Evolutionary conservation across 495 filamentous ascomycete genomes (phyloP).

Genomic region (Penicillium paradoxum): DNA sequence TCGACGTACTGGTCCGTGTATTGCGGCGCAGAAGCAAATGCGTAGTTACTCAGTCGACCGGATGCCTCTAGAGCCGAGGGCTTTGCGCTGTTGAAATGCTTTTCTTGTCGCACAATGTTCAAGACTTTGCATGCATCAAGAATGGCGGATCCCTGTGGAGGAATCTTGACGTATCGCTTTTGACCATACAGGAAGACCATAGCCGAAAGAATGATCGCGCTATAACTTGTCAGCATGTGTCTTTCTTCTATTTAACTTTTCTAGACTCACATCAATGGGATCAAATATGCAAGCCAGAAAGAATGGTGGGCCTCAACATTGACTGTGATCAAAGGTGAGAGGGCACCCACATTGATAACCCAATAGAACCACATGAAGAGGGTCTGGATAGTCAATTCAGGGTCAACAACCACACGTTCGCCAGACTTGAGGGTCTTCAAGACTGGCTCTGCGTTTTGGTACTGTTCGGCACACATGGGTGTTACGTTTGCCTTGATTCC

Average conservation of each 20-base stretch:
- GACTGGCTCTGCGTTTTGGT: conserved; percentile 29
- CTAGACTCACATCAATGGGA: conserved; percentile 24
- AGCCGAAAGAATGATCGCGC: conserved; percentile 13
- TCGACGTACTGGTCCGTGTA: conserved; percentile 45
- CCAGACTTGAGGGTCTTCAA: conserved; percentile 42
- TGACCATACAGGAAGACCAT: conserved; percentile 8
- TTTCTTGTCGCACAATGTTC: conserved; percentile 16
- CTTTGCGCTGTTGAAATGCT: conserved; percentile 20
- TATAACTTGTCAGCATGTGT: not conserved
- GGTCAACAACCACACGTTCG: conserved; percentile 59
- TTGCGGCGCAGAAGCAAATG: not conserved
- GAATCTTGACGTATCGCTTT: conserved; percentile 30
- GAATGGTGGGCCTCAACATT: conserved; percentile 35
- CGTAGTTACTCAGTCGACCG: conserved; percentile 4
- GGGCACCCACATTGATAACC: conserved; percentile 31
- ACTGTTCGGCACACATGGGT: conserved; percentile 45
- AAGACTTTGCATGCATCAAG: conserved; percentile 36
- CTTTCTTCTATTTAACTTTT: not conserved
- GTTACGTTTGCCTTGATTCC: conserved; percentile 57
- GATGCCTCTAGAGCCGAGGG: conserved; percentile 12
- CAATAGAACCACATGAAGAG: conserved; percentile 33
- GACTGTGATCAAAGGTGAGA: conserved; percentile 28
- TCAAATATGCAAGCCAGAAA: conserved; percentile 59
- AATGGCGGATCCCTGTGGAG: conserved; percentile 42
- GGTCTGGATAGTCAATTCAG: conserved; percentile 45